Evolutionary conservation across 2,329 filamentous ascomycete species (phyloP).

Genomic region (Lasiodiplodia hormozganensis): DNA sequence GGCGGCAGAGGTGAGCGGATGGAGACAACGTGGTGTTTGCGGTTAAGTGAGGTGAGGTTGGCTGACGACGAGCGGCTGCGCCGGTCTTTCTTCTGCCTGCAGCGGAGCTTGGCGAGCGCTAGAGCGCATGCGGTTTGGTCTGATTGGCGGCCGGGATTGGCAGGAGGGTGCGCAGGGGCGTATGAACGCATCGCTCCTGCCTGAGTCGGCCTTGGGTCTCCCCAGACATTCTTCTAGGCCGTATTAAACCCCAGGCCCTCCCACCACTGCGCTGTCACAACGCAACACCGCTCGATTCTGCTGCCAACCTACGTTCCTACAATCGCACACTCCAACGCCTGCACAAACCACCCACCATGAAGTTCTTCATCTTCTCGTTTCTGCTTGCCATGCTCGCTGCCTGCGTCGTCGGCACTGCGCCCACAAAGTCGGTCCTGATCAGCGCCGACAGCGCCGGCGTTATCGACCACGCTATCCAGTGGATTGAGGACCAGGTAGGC

Average conservation of each 20-base stretch:
- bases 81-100: constrained; percentile 22
- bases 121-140: constrained; percentile 1
- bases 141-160: constrained; percentile 16
- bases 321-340: neutral
- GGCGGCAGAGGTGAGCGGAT: neutral
- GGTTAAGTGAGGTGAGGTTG: constrained; percentile 18
- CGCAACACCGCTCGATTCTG: neutral
- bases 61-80: constrained; percentile 14
- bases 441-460: constrained; percentile 74
- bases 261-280: neutral
- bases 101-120: constrained; percentile 12
- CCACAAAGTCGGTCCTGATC: constrained; percentile 77
- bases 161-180: constrained; percentile 19
- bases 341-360: constrained; percentile 61
- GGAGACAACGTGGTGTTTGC: constrained; percentile 22
- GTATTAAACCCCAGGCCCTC: constrained; percentile 3
- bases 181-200: constrained; percentile 22
- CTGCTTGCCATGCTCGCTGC: constrained; percentile 66
- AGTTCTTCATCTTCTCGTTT: constrained; percentile 63
- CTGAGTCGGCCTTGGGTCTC: neutral
- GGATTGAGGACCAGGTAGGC: constrained; percentile 69
- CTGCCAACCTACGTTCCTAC: neutral
- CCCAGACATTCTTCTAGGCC: constrained; percentile 10
- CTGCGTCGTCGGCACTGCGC: constrained; percentile 65
- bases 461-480: constrained; percentile 73